Conservation (phyloP, 352 stramenopile genomes). For the Pythium folliculosum region DNA sequence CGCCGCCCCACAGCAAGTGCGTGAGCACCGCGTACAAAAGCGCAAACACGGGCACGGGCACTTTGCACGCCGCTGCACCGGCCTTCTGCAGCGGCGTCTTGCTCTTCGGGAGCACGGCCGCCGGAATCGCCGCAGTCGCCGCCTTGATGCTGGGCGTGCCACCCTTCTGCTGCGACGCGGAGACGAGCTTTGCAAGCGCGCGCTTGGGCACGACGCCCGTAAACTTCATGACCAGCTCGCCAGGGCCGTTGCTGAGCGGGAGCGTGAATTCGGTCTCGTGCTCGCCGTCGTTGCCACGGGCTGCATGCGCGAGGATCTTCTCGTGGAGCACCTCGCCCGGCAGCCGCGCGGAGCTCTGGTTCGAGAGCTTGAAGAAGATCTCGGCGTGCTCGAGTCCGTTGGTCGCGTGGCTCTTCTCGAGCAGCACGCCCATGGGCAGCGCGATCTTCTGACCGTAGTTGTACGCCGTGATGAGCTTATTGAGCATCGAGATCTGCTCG, state of each 20-base stretch:
- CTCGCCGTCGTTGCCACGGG: conserved; percentile 22
- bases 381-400: conserved; percentile 47
- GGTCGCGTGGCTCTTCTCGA: conserved; percentile 48
- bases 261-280: conserved; percentile 67
- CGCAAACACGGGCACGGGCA: conserved; percentile 70
- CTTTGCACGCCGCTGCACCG: conserved; percentile 27
- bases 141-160: conserved; percentile 19
- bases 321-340: conserved; percentile 49
- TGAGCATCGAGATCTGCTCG: conserved; percentile 83
- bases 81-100: conserved; percentile 17
- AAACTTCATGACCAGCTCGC: conserved; percentile 65
- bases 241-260: conserved; percentile 53
- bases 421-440: conserved; percentile 50
- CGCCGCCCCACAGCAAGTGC: conserved; percentile 55
- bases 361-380: conserved; percentile 75
- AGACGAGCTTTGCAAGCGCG: conserved; percentile 45
- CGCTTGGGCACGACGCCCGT: conserved; percentile 48
- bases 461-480: conserved; percentile 84
- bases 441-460: conserved; percentile 87
- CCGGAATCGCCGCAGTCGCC: conserved; percentile 11
- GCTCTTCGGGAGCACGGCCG: conserved; percentile 2
- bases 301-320: conserved; percentile 58
- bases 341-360: conserved; percentile 51
- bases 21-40: conserved; percentile 71
- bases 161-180: conserved; percentile 11